Evolutionary conservation across 75 land plant genomes (phyloP), one percentile per base, ranked within the genome.

Genomic region (Pinus tabuliformis): DNA sequence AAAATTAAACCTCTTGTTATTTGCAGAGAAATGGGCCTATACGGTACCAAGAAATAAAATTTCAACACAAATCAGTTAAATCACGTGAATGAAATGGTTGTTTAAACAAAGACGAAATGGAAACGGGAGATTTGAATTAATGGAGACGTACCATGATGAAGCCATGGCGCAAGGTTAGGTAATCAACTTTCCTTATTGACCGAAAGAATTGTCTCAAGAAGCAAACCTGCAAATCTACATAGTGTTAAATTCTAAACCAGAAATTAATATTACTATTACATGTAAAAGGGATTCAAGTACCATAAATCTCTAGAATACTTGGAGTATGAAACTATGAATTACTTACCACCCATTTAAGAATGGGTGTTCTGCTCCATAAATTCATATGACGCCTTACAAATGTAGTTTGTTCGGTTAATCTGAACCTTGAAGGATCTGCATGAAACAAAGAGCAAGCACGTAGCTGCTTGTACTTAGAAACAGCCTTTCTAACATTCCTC

Each of bases 21-120:
- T 73, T 56, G 85, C 85, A 63, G 90, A 77, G 49, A 91, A 81
- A 80, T 94, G 94, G 14, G 81, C 91, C 97, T 94, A 83, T 75
- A 28, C 14, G 42, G 24, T n/a, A 39, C 22, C 20, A 42, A 20
- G 52, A 13, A 39, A 66, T 5, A 20, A 75, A 20, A 26, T 2
- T 26, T 26, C 26, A 26, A 26, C 26, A 26, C 26, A 26, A 26
- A 26, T 26, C 26, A 26, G 0, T 26, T 26, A 59, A 64, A 56
- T n/a, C 58, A 20, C 3, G 7, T 3, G 0, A 58, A n/a, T 62
- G 24, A 37, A 59, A 21, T 22, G 62, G 3, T n/a, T 56, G 45
- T 24, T 3, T 6, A n/a, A 62, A 62, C 63, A 0, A n/a, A 24
- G 75, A 39, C 17, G 6, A 42, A 1, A 20, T 17, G 12, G 54